Conservation (phyloP, 78 protist genomes). For the Chrysochromulina parva region DNA sequence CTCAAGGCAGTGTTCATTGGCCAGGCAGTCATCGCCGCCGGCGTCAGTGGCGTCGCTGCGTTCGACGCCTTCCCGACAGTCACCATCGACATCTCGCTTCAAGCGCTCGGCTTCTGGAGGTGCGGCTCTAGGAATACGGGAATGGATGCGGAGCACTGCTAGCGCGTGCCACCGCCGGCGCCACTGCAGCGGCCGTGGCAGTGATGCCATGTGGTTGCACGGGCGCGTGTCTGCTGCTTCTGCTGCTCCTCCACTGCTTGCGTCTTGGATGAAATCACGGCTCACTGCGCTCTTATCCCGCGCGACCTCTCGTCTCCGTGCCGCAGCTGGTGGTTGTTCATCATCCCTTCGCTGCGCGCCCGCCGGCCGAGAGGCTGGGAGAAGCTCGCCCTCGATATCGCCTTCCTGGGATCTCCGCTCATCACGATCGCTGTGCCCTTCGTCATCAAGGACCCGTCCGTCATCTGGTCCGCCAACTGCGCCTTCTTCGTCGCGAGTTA, state of each 20-base stretch:
- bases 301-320: not conserved
- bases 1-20: not conserved
- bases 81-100: not conserved
- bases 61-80: not conserved
- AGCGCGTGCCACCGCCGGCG: too few species aligned
- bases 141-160: too few species aligned
- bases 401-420: not conserved
- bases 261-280: too few species aligned
- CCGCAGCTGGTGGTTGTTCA: not conserved
- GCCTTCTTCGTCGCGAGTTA: not conserved
- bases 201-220: too few species aligned
- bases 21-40: not conserved
- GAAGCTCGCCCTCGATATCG: not conserved
- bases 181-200: too few species aligned
- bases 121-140: too few species aligned
- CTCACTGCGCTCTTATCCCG: too few species aligned
- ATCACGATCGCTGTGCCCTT: not conserved
- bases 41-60: not conserved
- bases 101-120: conserved; percentile 10
- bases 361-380: conserved; percentile 2
- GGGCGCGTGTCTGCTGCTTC: too few species aligned
- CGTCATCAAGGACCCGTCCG: not conserved
- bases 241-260: too few species aligned
- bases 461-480: not conserved
- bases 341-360: not conserved